Evolutionary conservation across 78 protist species (phyloP).

Genomic region (Polysphondylium violaceum): DNA sequence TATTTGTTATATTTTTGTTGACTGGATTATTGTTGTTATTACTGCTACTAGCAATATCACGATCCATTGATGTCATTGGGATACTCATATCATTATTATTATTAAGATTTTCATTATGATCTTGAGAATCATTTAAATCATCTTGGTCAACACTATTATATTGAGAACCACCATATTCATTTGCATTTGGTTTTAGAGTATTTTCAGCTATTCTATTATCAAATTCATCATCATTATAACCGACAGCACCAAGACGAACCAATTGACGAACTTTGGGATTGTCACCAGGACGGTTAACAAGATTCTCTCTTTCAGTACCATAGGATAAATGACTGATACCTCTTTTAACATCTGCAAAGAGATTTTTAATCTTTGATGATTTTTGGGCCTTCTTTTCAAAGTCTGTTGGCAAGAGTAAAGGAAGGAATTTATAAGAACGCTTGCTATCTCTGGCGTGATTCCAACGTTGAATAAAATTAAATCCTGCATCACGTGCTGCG

Average conservation of each 20-base stretch:
- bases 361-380: neutral
- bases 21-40: neutral
- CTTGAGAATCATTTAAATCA: neutral
- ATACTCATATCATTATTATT: too few species aligned
- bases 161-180: neutral
- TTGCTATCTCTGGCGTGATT: constrained; percentile 54
- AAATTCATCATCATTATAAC: neutral
- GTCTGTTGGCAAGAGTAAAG: constrained; percentile 29
- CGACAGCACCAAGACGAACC: neutral
- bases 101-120: neutral
- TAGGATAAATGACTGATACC: constrained; percentile 2
- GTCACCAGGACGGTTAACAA: constrained; percentile 5
- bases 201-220: neutral
- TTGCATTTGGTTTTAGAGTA: neutral
- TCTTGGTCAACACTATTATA: neutral
- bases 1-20: neutral
- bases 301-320: constrained; percentile 10
- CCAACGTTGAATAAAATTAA: constrained; percentile 92
- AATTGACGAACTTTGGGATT: constrained; percentile 11
- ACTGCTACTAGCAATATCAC: neutral
- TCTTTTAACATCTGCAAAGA: constrained; percentile 5
- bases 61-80: neutral
- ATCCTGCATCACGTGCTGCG: constrained; percentile 88
- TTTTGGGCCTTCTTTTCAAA: neutral
- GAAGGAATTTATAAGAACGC: constrained; percentile 21